phyloP scores from a whole-genome alignment of 768 basidiomycete genomes.

The Termitomyces titanicus region DNA sequence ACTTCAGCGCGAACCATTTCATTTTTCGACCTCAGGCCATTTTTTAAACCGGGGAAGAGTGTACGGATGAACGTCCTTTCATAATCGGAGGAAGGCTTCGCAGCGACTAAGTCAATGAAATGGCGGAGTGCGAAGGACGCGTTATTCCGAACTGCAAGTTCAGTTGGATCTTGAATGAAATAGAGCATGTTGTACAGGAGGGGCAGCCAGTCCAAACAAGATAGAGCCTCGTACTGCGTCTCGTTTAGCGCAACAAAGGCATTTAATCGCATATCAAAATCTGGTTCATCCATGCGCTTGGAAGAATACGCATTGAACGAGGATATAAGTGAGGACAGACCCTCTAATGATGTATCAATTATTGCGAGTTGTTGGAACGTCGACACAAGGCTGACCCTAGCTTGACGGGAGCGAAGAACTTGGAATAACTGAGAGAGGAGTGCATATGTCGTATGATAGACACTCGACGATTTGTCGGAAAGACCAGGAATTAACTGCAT shows the following conservation, averaged over 20 bases:
- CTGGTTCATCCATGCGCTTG: conserved; percentile 84
- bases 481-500: conserved; percentile 69
- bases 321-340: conserved; percentile 52
- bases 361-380: conserved; percentile 53
- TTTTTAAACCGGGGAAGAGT: conserved; percentile 77
- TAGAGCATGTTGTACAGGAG: conserved; percentile 79
- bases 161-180: conserved; percentile 86
- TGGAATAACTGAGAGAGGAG: conserved; percentile 79
- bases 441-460: conserved; percentile 53
- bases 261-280: conserved; percentile 80
- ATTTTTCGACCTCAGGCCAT: conserved; percentile 70
- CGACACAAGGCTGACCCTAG: conserved; percentile 64
- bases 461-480: conserved; percentile 34
- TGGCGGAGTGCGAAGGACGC: conserved; percentile 73
- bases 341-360: conserved; percentile 42
- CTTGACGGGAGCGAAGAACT: conserved; percentile 63
- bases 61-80: conserved; percentile 57
- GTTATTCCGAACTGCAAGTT: conserved; percentile 81
- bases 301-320: conserved; percentile 83
- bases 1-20: conserved; percentile 88
- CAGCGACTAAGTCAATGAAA: conserved; percentile 65
- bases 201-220: conserved; percentile 70
- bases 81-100: conserved; percentile 36
- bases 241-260: conserved; percentile 82
- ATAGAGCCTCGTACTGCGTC: conserved; percentile 43